These are phyloP conservation scores for Aspergillus wentii DNA, from an alignment of 495 filamentous ascomycete species.

Conservation along the genomic window DNA sequence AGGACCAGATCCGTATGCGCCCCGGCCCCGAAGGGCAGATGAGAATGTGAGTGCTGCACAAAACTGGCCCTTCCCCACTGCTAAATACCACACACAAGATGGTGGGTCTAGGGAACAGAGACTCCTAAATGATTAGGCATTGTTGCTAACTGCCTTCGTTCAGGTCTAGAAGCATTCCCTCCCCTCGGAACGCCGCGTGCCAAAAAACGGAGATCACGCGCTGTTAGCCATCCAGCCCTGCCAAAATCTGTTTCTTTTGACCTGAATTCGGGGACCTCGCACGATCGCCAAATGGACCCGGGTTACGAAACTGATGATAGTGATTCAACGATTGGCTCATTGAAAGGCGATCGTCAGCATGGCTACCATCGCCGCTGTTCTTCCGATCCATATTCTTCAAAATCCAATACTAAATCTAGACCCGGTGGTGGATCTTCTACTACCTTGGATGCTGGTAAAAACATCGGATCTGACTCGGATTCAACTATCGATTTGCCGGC, in stretches of 20 bases:
- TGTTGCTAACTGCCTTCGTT: constrained; percentile 5
- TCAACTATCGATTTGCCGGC: constrained; percentile 55
- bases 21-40: constrained; percentile 42
- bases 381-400: constrained; percentile 16
- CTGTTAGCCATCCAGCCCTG: constrained; percentile 23
- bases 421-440: too few species aligned
- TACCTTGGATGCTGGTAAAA: too few species aligned
- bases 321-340: constrained; percentile 25
- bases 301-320: constrained; percentile 45
- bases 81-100: constrained; percentile 32
- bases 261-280: constrained; percentile 10
- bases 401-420: constrained; percentile 8
- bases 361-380: constrained; percentile 21
- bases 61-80: constrained; percentile 32
- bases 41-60: constrained; percentile 52
- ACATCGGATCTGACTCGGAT: constrained; percentile 32
- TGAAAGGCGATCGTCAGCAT: constrained; percentile 13
- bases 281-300: constrained; percentile 8
- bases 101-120: constrained; percentile 37
- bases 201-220: constrained; percentile 10
- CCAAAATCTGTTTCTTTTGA: constrained; percentile 38
- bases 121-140: background rate
- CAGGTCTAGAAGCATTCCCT: constrained; percentile 21
- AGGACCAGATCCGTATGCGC: constrained; percentile 35
- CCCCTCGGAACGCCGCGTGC: constrained; percentile 5